A percentile compares a stretch with the other conserved stretches of the same genome.
phyloP scores from a whole-genome alignment of 1,284 basidiomycete genomes.

The Cutaneotrichosporon sp. region DNA sequence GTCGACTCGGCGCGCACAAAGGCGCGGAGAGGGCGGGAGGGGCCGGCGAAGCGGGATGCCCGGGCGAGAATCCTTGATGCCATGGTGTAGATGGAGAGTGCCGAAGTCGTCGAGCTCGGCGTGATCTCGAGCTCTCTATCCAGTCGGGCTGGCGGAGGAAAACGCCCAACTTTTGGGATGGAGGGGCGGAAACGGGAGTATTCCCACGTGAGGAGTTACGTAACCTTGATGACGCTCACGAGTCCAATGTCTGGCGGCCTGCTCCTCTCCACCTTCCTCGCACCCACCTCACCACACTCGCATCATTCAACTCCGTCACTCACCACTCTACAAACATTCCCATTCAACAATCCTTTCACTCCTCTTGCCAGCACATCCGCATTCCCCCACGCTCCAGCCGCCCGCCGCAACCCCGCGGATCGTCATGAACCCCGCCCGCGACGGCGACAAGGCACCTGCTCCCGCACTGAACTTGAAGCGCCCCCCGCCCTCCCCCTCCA shows the following conservation, averaged over 20 bases:
- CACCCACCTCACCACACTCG: background rate
- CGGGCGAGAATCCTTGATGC: constrained; percentile 18
- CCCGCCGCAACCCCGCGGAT: background rate
- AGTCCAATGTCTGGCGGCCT: background rate
- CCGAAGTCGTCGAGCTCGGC: constrained; percentile 1
- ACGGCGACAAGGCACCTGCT: constrained; percentile 8
- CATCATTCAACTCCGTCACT: background rate
- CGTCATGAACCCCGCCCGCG: constrained; percentile 18
- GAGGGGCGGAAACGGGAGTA: constrained; percentile 2
- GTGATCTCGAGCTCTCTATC: background rate
- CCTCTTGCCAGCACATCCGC: background rate
- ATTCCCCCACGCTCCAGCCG: background rate
- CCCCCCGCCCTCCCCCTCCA: constrained; percentile 37
- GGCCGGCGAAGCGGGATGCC: constrained; percentile 16
- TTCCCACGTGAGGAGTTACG: background rate
- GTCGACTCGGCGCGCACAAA: constrained; percentile 23
- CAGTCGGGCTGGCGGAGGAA: constrained; percentile 9
- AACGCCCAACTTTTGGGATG: constrained; percentile 12
- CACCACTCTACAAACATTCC: background rate
- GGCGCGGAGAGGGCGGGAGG: constrained; percentile 24
- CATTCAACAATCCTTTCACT: no score
- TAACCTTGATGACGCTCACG: background rate
- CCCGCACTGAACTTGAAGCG: constrained; percentile 30
- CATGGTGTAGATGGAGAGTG: constrained; percentile 19
- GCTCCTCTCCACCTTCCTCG: no score